These are phyloP conservation scores for Tylopilus felleus DNA, from an alignment of 768 basidiomycete species.

Conservation along the genomic window DNA sequence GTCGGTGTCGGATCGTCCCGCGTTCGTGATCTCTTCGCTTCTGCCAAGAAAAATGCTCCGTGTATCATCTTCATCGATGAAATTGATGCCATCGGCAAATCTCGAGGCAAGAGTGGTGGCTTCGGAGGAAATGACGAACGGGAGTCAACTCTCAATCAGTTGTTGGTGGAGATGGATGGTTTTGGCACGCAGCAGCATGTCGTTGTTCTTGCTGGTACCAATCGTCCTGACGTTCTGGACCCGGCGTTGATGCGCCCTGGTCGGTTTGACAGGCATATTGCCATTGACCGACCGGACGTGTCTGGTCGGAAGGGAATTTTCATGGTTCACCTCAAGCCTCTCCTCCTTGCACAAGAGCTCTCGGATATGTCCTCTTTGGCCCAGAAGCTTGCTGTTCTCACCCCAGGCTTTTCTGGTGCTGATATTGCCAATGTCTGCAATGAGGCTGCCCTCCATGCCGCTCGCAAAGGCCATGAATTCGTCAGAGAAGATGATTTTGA, in stretches of 20 bases:
- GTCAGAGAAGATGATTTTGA: constrained; percentile 90
- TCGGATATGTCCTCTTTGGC: constrained; percentile 57
- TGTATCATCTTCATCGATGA: constrained; percentile 99
- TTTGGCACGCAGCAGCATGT: constrained; percentile 97
- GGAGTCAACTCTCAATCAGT: constrained; percentile 95
- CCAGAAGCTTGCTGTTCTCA: constrained; percentile 92
- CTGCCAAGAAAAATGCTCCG: constrained; percentile 95
- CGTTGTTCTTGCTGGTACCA: constrained; percentile 95
- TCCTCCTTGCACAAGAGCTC: constrained; percentile 61
- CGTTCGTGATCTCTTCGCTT: constrained; percentile 95
- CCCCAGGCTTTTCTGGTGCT: constrained; percentile 97
- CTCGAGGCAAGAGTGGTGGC: constrained; percentile 71
- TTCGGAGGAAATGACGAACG: constrained; percentile 97
- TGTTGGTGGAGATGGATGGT: constrained; percentile 99
- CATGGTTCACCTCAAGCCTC: constrained; percentile 83
- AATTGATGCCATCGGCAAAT: constrained; percentile 98
- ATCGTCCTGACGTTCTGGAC: constrained; percentile 95
- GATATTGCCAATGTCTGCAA: constrained; percentile 99
- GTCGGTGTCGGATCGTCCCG: constrained; percentile 98
- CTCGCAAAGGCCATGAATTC: constrained; percentile 73
- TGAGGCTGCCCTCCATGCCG: constrained; percentile 94
- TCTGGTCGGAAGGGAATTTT: constrained; percentile 93
- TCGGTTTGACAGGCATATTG: constrained; percentile 94
- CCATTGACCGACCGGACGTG: constrained; percentile 93
- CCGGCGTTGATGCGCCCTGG: constrained; percentile 95